phyloP scores from a whole-genome alignment of 306 rosid genomes.

The Rosa lucieae region DNA sequence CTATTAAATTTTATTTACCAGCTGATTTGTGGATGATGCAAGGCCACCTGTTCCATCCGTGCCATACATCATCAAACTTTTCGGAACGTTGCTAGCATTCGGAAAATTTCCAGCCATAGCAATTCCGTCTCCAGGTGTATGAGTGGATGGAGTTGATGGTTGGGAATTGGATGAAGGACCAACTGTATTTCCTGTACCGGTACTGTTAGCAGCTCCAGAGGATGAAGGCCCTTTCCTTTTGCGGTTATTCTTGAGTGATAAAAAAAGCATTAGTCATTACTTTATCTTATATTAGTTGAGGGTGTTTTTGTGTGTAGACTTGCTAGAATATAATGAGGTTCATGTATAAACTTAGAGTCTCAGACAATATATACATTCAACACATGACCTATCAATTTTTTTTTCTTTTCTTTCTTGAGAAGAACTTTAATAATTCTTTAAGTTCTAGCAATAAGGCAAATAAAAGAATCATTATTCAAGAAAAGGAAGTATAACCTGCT shows the following conservation, averaged over 20 bases:
- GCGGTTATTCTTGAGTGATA: conserved; percentile 56
- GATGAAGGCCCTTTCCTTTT: conserved; percentile 93
- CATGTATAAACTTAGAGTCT: background rate
- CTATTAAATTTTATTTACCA: conserved; percentile 49
- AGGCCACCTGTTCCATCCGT: conserved; percentile 82
- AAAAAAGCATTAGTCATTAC: conserved; percentile 27
- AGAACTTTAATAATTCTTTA: background rate
- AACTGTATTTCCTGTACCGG: conserved; percentile 89
- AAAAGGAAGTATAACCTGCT: conserved; percentile 49
- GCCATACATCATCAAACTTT: conserved; percentile 66
- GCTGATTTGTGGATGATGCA: conserved; percentile 90
- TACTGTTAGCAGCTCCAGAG: conserved; percentile 96
- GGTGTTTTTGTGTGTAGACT: background rate
- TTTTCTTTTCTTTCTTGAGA: background rate
- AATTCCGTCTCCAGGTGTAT: conserved; percentile 86
- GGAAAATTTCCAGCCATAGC: conserved; percentile 68
- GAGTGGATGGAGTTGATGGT: conserved; percentile 94
- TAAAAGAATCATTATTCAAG: conserved; percentile 1
- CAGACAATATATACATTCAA: background rate
- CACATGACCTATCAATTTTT: background rate
- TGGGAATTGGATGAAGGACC: conserved; percentile 94
- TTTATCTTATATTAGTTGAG: conserved; percentile 3
- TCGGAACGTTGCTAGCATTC: conserved; percentile 63
- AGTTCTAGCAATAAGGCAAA: background rate
- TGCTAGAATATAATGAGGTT: conserved; percentile 11